Percentiles rank a stretch among this genome's conserved stretches.
These are phyloP conservation scores for Exophiala spinifera DNA, from an alignment of 2,329 filamentous ascomycete genomes.

Conservation along the genomic window DNA sequence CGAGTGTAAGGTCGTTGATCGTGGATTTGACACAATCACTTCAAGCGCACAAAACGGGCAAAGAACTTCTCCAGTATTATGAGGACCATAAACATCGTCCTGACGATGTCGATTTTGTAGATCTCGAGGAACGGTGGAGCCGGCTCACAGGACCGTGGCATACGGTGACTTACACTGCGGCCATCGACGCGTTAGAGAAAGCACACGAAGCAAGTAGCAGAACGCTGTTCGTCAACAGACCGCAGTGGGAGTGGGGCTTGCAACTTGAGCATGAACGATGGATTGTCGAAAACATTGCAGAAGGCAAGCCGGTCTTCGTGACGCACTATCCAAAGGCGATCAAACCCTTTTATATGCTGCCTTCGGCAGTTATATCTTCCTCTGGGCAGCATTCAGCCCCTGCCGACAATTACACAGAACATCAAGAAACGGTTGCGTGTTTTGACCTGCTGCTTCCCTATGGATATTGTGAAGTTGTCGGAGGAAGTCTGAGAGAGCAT, in stretches of 20 bases:
- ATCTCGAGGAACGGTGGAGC: constrained; percentile 61
- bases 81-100: constrained; percentile 22
- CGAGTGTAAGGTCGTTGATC: constrained; percentile 76
- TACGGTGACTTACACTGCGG: constrained; percentile 76
- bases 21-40: constrained; percentile 35
- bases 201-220: constrained; percentile 50
- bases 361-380: constrained; percentile 38
- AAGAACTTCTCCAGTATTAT: constrained; percentile 52
- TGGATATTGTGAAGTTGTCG: constrained; percentile 80
- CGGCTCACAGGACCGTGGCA: constrained; percentile 68
- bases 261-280: constrained; percentile 92
- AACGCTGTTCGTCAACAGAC: constrained; percentile 61
- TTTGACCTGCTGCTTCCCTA: constrained; percentile 81
- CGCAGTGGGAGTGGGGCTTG: constrained; percentile 69
- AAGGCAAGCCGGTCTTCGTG: constrained; percentile 74
- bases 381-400: neutral
- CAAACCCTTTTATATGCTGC: constrained; percentile 90
- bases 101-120: constrained; percentile 13
- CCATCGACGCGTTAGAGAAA: constrained; percentile 65
- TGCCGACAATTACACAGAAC: neutral
- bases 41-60: constrained; percentile 38
- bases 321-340: constrained; percentile 85
- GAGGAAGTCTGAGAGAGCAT: constrained; percentile 86
- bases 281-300: constrained; percentile 66
- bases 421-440: constrained; percentile 68